Evolutionary conservation across 2,329 filamentous ascomycete genomes (phyloP).

Genomic region (Colletotrichum limetticola): DNA sequence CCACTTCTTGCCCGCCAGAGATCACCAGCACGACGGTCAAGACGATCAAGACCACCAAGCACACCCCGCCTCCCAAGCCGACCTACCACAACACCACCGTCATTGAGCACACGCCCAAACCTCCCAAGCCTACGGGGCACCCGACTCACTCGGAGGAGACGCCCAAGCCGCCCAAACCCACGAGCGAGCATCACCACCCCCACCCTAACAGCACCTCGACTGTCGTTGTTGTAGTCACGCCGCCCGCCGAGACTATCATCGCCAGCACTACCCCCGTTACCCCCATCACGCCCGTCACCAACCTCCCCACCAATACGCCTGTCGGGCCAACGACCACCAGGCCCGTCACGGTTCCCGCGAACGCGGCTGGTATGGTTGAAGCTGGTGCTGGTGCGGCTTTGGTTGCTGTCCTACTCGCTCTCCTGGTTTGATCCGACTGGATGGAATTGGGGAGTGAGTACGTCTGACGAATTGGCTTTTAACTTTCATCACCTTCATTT

Average conservation of each 20-base stretch:
- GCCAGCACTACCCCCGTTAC: slow-evolving; percentile 10
- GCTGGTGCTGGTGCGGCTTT: slow-evolving; percentile 50
- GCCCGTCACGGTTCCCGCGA: slow-evolving; percentile 44
- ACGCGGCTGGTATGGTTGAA: slow-evolving; percentile 48
- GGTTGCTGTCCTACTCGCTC: slow-evolving; percentile 50
- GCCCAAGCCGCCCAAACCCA: slow-evolving; percentile 17
- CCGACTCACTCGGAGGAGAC: not conserved
- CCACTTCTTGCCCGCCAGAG: slow-evolving; percentile 30
- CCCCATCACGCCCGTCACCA: not conserved
- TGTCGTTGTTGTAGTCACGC: slow-evolving; percentile 18
- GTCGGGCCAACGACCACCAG: slow-evolving; percentile 14
- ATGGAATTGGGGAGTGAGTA: not conserved
- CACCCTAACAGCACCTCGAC: slow-evolving; percentile 27
- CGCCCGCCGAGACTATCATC: slow-evolving; percentile 12
- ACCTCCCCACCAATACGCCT: slow-evolving; percentile 11
- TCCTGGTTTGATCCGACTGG: slow-evolving; percentile 36
- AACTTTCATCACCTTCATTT: slow-evolving; percentile 32
- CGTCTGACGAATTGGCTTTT: not conserved
- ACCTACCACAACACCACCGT: slow-evolving; percentile 33
- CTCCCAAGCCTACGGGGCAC: slow-evolving; percentile 19
- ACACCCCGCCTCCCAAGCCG: slow-evolving; percentile 21
- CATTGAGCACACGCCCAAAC: slow-evolving; percentile 22
- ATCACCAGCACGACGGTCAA: slow-evolving; percentile 29
- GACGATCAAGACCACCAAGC: slow-evolving; percentile 18
- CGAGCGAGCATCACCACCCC: not conserved